These are phyloP conservation scores for Choiromyces venosus DNA, from an alignment of 495 filamentous ascomycete genomes.

Conservation along the genomic window DNA sequence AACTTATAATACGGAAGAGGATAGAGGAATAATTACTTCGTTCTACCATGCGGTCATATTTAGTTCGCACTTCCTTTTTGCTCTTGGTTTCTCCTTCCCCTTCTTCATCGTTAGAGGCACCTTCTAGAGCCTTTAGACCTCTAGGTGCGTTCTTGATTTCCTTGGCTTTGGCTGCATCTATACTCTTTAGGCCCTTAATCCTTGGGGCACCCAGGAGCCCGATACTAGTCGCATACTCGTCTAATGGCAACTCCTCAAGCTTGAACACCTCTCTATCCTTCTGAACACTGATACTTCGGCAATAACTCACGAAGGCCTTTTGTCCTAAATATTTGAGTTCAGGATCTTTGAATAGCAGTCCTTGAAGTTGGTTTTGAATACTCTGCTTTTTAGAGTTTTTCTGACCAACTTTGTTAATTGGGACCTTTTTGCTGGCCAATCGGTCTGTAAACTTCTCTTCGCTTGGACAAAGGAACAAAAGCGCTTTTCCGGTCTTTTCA, in stretches of 20 bases:
- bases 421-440: conserved; percentile 81
- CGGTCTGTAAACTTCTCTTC: conserved; percentile 83
- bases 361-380: conserved; percentile 76
- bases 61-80: conserved; percentile 68
- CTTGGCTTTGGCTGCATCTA: conserved; percentile 60
- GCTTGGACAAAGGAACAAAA: conserved; percentile 84
- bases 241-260: conserved; percentile 69
- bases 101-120: conserved; percentile 53
- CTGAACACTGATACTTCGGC: conserved; percentile 74
- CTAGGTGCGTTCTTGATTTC: conserved; percentile 79
- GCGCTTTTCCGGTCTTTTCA: conserved; percentile 76
- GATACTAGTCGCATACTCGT: conserved; percentile 76
- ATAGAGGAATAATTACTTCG: conserved; percentile 62
- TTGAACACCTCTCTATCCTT: conserved; percentile 91
- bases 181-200: conserved; percentile 85
- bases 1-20: background rate
- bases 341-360: conserved; percentile 89
- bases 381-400: conserved; percentile 71
- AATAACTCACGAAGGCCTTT: conserved; percentile 89
- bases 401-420: conserved; percentile 73
- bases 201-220: conserved; percentile 82
- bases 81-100: conserved; percentile 48
- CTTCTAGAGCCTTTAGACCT: conserved; percentile 45
- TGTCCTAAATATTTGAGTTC: conserved; percentile 93
- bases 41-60: conserved; percentile 96